Conservation (phyloP, 352 stramenopile species). For the Elongisporangium senticosum region DNA sequence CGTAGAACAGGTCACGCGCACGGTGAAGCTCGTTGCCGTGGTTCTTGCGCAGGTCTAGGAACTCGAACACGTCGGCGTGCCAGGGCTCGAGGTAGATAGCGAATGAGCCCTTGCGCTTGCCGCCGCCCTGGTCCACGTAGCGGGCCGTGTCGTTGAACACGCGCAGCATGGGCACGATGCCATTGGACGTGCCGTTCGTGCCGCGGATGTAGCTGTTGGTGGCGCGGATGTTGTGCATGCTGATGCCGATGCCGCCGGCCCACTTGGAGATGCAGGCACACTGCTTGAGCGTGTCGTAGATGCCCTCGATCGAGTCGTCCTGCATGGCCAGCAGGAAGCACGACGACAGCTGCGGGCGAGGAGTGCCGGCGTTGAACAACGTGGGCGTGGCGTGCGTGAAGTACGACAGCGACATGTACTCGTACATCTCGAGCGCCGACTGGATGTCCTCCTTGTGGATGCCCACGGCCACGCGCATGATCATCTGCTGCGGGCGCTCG, state of each 20-base stretch:
- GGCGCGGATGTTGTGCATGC: constrained; percentile 97
- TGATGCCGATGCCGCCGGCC: constrained; percentile 97
- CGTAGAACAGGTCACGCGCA: constrained; percentile 98
- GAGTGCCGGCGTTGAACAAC: constrained; percentile 98
- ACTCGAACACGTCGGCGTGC: constrained; percentile 98
- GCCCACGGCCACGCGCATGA: constrained; percentile 97
- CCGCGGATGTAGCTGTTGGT: constrained; percentile 97
- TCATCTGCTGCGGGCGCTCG: constrained; percentile 98
- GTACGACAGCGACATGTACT: constrained; percentile 95
- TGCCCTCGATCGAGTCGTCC: constrained; percentile 98
- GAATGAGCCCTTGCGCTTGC: constrained; percentile 98
- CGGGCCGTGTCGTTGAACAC: constrained; percentile 99
- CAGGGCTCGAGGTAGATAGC: constrained; percentile 99
- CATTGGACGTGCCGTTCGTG: constrained; percentile 98
- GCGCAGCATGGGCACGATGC: constrained; percentile 99
- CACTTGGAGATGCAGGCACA: constrained; percentile 99
- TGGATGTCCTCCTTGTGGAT: constrained; percentile 97
- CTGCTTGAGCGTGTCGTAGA: constrained; percentile 99
- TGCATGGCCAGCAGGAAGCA: constrained; percentile 99
- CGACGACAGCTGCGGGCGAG: constrained; percentile 96
- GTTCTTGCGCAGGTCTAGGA: constrained; percentile 98
- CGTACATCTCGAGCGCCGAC: constrained; percentile 95
- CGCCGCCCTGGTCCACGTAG: constrained; percentile 98
- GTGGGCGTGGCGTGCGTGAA: constrained; percentile 99
- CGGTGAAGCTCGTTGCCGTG: constrained; percentile 98